Evolutionary conservation across 2,329 filamentous ascomycete genomes (phyloP), one percentile per base, ranked within the genome.

Genomic region (Orbilia javanica): DNA sequence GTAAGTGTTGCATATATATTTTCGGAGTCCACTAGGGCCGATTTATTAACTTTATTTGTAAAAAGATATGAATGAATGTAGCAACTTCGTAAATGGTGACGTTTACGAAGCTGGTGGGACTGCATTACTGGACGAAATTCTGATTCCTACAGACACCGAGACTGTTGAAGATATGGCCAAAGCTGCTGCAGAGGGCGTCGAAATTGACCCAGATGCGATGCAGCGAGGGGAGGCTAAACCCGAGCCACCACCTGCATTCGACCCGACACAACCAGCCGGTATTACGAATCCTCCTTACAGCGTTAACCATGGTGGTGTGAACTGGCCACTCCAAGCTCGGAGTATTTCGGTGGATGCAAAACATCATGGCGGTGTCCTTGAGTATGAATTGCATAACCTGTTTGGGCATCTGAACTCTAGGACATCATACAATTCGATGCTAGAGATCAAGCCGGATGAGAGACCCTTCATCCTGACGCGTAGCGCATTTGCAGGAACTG

Each of bases 401-500:
- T 95, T 87, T 81, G 92, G 92, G 0, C 88, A 93, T 82, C 89
- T 91, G 83, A 92, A 94, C 79, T 86, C 93, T 70, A 92, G 92
- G 77, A 91, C 92, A 4, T 95, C 93, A 0, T 79, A 77, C 27
- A 48, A 77, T n/a, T 71, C 77, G 6, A 57, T 79, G 60, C 11
- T 71, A n/a, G n/a, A 72, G 18, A 53, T 76, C 11, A 64, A 89
- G 76, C 89, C 91, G 0, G 86, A 85, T n/a, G 91, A 92, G 83
- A 89, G 93, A 0, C 93, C 93, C 0, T 93, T 96, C 84, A 92
- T 97, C 82, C 93, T 97, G 81, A 92, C 91, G 0, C 90, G 93
- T 11, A 93, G 91, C 42, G 95, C 92, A 0, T 95, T 95, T 82
- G 87, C 92, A 6, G 93, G 93, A 1, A 89, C 89, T 0, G 93